Evolutionary conservation across 805 yeast species (phyloP).

Genomic region (Candida piceae): DNA sequence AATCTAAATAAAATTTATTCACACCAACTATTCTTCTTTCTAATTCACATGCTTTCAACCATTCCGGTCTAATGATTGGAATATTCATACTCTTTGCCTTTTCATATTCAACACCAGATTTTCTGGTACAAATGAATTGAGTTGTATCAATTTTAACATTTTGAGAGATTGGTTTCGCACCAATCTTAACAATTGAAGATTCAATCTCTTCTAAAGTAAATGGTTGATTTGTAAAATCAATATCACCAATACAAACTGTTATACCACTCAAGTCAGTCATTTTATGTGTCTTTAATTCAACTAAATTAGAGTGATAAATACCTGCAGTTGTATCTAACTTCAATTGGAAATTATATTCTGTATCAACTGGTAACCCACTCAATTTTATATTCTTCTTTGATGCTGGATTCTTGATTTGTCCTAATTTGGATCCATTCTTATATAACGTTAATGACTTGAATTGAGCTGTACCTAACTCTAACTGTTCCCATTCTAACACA

Average conservation of each 20-base stretch:
- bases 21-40: slow-evolving; percentile 93
- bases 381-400: slow-evolving; percentile 77
- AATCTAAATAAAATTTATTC: slow-evolving; percentile 71
- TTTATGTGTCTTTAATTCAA: slow-evolving; percentile 80
- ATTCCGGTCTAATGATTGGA: slow-evolving; percentile 93
- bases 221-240: slow-evolving; percentile 47
- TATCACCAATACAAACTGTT: slow-evolving; percentile 82
- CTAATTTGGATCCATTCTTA: slow-evolving; percentile 69
- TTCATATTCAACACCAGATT: slow-evolving; percentile 58
- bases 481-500: slow-evolving; percentile 89
- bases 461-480: slow-evolving; percentile 77
- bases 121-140: slow-evolving; percentile 77
- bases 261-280: slow-evolving; percentile 95
- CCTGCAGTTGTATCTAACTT: slow-evolving; percentile 89
- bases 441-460: slow-evolving; percentile 71
- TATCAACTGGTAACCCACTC: slow-evolving; percentile 87
- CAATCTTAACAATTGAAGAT: slow-evolving; percentile 59
- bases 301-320: slow-evolving; percentile 58
- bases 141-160: slow-evolving; percentile 87
- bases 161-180: slow-evolving; percentile 74
- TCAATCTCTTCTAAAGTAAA: slow-evolving; percentile 55
- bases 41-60: slow-evolving; percentile 89
- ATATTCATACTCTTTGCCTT: slow-evolving; percentile 82
- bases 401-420: slow-evolving; percentile 79
- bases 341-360: slow-evolving; percentile 72